phyloP scores from a whole-genome alignment of 192 early-diverging fungal species.

The Podila epigama region DNA sequence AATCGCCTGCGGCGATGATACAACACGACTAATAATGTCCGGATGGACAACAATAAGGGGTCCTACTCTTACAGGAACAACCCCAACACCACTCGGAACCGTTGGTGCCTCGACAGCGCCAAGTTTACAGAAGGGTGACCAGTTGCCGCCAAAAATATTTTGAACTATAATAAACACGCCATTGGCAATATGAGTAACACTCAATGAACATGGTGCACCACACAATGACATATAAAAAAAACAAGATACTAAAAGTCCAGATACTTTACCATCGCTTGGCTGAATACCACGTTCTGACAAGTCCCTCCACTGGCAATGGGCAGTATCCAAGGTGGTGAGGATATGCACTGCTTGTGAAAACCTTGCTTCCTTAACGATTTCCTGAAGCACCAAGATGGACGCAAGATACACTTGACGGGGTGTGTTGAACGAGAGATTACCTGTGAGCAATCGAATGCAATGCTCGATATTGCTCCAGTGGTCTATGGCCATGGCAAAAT shows the following conservation, averaged over 20 bases:
- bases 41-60: constrained; percentile 31
- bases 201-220: background rate
- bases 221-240: background rate
- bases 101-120: constrained; percentile 23
- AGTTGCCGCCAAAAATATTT: constrained; percentile 21
- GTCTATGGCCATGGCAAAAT: constrained; percentile 37
- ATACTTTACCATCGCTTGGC: constrained; percentile 10
- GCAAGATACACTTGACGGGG: constrained; percentile 14
- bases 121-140: constrained; percentile 25
- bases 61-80: constrained; percentile 33
- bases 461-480: constrained; percentile 43
- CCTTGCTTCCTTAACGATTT: constrained; percentile 31
- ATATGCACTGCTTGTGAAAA: constrained; percentile 12
- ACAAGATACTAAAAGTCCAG: background rate
- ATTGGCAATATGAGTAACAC: background rate
- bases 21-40: constrained; percentile 9
- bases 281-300: constrained; percentile 1
- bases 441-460: constrained; percentile 14
- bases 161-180: constrained; percentile 3
- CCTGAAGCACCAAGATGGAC: constrained; percentile 21
- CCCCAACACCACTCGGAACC: background rate
- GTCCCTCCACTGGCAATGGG: constrained; percentile 21
- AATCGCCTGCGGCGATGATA: background rate
- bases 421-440: constrained; percentile 36
- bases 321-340: constrained; percentile 12